Percentiles rank a stretch among this genome's conserved stretches.
phyloP scores from a whole-genome alignment of 2,329 filamentous ascomycete genomes.

The Epichloe sibirici region DNA sequence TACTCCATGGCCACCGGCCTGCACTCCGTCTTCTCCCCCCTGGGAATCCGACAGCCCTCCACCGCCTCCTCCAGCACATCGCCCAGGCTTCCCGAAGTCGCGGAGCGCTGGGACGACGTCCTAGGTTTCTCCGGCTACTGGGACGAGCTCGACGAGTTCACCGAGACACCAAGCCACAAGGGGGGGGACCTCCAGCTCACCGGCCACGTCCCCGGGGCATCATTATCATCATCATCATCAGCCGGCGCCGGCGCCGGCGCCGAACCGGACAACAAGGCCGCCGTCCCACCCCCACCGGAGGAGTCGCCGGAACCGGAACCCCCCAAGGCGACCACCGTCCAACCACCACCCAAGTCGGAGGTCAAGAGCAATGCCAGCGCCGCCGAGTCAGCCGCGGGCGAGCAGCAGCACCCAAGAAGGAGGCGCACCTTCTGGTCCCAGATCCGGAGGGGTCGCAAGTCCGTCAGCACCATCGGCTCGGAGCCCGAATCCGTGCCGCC shows the following conservation, averaged over 20 bases:
- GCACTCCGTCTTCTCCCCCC: neutral
- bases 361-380: neutral
- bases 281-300: neutral
- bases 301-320: neutral
- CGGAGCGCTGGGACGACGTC: neutral
- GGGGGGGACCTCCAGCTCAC: neutral
- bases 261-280: neutral
- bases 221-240: no score
- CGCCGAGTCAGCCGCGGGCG: neutral
- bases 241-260: neutral
- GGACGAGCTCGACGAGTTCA: constrained; percentile 2
- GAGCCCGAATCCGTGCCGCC: neutral
- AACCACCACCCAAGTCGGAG: neutral
- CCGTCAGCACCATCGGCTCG: neutral
- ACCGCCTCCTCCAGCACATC: neutral
- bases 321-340: neutral
- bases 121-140: neutral
- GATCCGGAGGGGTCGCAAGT: neutral
- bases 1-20: neutral
- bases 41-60: neutral
- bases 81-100: neutral
- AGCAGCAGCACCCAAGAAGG: neutral
- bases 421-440: constrained; percentile 1
- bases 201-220: no score
- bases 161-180: neutral